Percentiles rank a stretch among this genome's conserved stretches.
Evolutionary conservation across 2,329 filamentous ascomycete genomes (phyloP).

Genomic region (Penicillium decumbens): DNA sequence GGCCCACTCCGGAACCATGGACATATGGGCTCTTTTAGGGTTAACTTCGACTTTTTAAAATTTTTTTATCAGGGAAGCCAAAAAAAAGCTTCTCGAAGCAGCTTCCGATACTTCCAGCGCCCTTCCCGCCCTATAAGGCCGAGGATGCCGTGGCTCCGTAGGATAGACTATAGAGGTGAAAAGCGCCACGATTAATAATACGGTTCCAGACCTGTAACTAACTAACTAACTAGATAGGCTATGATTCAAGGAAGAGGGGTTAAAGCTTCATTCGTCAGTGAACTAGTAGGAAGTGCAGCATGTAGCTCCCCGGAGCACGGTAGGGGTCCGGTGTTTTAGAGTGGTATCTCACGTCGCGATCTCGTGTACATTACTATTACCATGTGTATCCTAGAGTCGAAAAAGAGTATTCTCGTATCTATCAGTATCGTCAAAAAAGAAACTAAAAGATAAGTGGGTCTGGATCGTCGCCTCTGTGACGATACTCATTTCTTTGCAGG

Average conservation of each 20-base stretch:
- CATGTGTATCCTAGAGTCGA: not conserved
- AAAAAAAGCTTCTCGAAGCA: constrained; percentile 8
- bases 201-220: not conserved
- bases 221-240: not conserved
- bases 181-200: not conserved
- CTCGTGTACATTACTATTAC: constrained; percentile 6
- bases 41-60: not conserved
- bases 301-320: not conserved
- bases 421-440: not conserved
- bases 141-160: not conserved
- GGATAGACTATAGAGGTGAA: not conserved
- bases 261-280: not conserved
- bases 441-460: constrained; percentile 16
- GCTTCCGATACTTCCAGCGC: constrained; percentile 1
- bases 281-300: constrained; percentile 2
- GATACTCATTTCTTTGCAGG: constrained; percentile 21
- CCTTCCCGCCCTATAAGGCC: not conserved
- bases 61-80: not conserved
- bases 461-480: constrained; percentile 24
- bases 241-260: not conserved
- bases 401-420: constrained; percentile 15
- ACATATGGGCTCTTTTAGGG: not conserved
- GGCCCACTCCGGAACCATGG: constrained; percentile 13
- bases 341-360: not conserved
- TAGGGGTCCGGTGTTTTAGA: constrained; percentile 4